Percentiles rank a stretch among this genome's conserved stretches.
Evolutionary conservation across 1,284 basidiomycete genomes (phyloP).

Genomic region (Phellinidium pouzarii): DNA sequence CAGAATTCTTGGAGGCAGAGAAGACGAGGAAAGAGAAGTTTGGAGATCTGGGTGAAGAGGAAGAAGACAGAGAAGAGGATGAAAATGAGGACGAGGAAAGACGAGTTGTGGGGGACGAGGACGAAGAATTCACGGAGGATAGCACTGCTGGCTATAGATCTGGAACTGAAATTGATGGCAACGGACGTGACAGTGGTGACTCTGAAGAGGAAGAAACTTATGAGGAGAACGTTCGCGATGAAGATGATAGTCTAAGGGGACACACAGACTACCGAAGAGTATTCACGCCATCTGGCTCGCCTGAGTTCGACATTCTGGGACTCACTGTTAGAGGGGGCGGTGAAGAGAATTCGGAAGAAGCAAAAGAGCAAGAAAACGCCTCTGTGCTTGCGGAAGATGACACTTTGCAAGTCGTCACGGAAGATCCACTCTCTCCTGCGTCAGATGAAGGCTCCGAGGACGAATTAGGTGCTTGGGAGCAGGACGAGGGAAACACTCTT

Average conservation of each 20-base stretch:
- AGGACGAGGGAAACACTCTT: constrained; percentile 33
- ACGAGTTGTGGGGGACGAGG: no score
- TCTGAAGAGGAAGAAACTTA: constrained; percentile 19
- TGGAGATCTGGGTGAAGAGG: constrained; percentile 37
- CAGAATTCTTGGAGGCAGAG: constrained; percentile 62
- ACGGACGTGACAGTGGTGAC: constrained; percentile 21
- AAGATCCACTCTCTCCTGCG: constrained; percentile 4
- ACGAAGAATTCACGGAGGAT: no score
- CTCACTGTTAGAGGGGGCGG: constrained; percentile 12
- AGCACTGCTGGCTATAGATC: neutral
- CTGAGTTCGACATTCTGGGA: constrained; percentile 14
- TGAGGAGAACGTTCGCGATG: constrained; percentile 7
- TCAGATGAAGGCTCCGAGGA: constrained; percentile 31
- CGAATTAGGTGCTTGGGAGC: constrained; percentile 37
- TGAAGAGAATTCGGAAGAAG: constrained; percentile 23
- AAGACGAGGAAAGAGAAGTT: constrained; percentile 38
- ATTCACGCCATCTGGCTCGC: constrained; percentile 11
- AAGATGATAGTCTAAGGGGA: neutral
- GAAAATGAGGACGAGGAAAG: constrained; percentile 6
- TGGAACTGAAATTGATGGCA: constrained; percentile 21
- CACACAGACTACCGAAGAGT: neutral
- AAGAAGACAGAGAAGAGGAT: constrained; percentile 19
- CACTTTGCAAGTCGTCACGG: neutral
- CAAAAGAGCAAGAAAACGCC: constrained; percentile 22
- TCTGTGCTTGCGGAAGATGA: constrained; percentile 2